Base-by-base conservation (phyloP, 2,329 filamentous ascomycete species). In the Alternaria sp. region DNA sequence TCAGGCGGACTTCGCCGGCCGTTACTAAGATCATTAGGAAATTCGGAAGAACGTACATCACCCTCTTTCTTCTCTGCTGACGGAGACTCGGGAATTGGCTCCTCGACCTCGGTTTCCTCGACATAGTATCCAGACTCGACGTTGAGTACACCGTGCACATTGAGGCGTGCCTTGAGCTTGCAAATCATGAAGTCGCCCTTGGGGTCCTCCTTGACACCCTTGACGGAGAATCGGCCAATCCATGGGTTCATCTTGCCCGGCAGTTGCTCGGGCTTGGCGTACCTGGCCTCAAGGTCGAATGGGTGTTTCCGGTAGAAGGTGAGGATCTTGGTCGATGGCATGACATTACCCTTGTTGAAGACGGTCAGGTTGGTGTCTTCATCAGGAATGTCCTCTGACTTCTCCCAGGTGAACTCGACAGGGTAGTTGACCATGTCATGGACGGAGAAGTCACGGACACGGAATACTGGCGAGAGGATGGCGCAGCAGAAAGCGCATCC, bases 121-220 rank as follows among this genome's bases (percentile, higher is more conserved):
- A 99, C 95, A 75, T 93, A 98, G 85, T 99, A 99, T 63, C 94
- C 95, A 65, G 90, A 94, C 85, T 99, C 95, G 38, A 99, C 91
- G 78, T 98, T 98, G 69, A 99, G 85, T 61, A 99, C 88, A 80
- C 95, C 95, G 84, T 98, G 94, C 67, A 98, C 88, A 83, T 99
- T 99, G 58, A 99, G 88, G 66, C 95, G 90, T 49, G 95, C 94
- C 88, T 98, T 98, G 65, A 99, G 90, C 85, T 99, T 99, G 90
- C 95, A 99, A 76, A 98, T 96, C 94, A 99, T 98, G 81, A 98
- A 99, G 79, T 98, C 95, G 62, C 96, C 92, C 79, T 95, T 94
- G 69, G 90, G 87, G 77, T 97, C 93, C 41, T 93, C 91, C 87
- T 97, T 94, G 77, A 99, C 94, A 46, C 92, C 92, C 88, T 99